phyloP scores from a whole-genome alignment of 108 stramenopile genomes.

The Pseudonitzschia pungens region DNA sequence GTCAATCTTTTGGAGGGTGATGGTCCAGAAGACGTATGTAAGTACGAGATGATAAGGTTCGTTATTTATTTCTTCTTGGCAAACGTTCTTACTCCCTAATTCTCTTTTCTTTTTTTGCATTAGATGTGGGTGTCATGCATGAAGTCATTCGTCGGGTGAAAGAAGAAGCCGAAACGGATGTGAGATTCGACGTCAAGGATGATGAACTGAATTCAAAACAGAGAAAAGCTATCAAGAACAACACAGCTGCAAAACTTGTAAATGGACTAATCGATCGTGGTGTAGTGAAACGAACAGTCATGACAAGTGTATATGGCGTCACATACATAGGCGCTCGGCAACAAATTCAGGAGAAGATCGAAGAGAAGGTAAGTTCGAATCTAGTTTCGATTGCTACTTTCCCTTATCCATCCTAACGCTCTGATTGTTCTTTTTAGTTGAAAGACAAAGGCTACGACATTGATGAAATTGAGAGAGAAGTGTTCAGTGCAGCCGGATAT shows the following conservation, averaged over 20 bases:
- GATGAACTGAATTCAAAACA: constrained; percentile 57
- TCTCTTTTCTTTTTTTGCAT: constrained; percentile 10
- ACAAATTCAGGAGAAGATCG: constrained; percentile 92
- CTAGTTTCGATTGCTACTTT: not conserved
- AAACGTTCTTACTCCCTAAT: not conserved
- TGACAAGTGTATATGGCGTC: constrained; percentile 99
- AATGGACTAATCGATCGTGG: constrained; percentile 92
- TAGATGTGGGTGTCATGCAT: constrained; percentile 89
- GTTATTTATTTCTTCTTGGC: too few species aligned
- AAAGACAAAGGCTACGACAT: constrained; percentile 76
- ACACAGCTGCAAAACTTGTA: constrained; percentile 77
- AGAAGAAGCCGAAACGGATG: constrained; percentile 55
- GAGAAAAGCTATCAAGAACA: constrained; percentile 53
- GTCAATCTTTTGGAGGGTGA: constrained; percentile 94
- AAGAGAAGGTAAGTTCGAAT: constrained; percentile 56
- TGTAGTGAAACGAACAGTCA: constrained; percentile 99
- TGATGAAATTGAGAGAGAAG: constrained; percentile 82
- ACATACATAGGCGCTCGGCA: constrained; percentile 96
- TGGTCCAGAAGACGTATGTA: constrained; percentile 92
- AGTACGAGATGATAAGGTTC: too few species aligned
- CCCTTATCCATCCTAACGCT: not conserved
- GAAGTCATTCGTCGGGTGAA: constrained; percentile 85
- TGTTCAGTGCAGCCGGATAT: constrained; percentile 84
- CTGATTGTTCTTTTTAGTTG: constrained; percentile 26
- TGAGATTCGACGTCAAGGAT: constrained; percentile 62